A percentile compares a stretch with the other conserved stretches of the same genome.
Conservation (phyloP, 2,329 filamentous ascomycete genomes). For the Cladosporium sp. region DNA sequence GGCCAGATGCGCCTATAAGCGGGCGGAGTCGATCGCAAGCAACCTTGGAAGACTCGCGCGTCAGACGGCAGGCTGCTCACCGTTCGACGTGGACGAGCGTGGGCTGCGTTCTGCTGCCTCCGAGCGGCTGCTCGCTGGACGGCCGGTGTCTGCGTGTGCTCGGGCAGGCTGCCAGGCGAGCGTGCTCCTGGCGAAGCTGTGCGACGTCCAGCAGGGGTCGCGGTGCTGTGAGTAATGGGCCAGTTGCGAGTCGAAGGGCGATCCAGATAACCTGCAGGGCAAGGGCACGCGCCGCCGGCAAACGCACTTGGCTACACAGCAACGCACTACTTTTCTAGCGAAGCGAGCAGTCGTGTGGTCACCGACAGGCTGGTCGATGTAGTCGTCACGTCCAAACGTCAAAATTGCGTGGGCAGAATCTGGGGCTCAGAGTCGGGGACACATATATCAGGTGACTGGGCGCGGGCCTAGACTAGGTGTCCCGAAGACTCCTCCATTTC, state of each 20-base stretch:
- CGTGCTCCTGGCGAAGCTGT: not conserved
- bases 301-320: conserved; percentile 2
- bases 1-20: not conserved
- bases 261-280: not conserved
- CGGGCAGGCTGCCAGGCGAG: not conserved
- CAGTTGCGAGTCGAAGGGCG: not conserved
- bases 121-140: not conserved
- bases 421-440: conserved; percentile 3
- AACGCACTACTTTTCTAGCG: conserved; percentile 13
- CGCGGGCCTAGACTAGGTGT: not conserved
- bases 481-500: not conserved
- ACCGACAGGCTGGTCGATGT: conserved; percentile 4
- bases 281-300: not conserved
- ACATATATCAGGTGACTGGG: conserved; percentile 7
- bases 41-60: not conserved
- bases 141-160: not conserved
- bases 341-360: conserved; percentile 9
- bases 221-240: conserved; percentile 1
- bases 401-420: conserved; percentile 13
- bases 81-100: not conserved
- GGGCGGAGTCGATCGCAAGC: not conserved
- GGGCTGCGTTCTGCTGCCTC: not conserved
- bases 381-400: conserved; percentile 5
- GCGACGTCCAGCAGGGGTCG: conserved; percentile 1
- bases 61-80: not conserved